These are phyloP conservation scores for Auricularia auricula-judae DNA, from an alignment of 768 basidiomycete species.

Conservation along the genomic window DNA sequence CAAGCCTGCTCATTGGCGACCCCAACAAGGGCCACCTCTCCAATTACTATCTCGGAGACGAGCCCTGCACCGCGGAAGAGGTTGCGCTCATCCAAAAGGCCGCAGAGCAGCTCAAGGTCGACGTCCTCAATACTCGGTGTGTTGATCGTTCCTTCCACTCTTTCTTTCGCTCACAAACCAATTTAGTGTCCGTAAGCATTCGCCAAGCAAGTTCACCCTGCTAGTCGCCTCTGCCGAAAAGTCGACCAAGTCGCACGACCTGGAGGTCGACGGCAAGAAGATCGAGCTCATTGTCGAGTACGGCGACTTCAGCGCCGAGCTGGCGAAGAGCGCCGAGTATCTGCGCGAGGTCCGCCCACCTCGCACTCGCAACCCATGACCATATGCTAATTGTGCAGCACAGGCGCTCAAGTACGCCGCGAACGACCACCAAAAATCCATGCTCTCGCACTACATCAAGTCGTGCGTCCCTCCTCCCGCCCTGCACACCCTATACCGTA, in stretches of 20 bases:
- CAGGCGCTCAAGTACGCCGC: constrained; percentile 29
- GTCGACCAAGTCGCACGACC: constrained; percentile 26
- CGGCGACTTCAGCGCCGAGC: constrained; percentile 57
- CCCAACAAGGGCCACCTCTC: constrained; percentile 61
- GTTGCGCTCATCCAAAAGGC: constrained; percentile 64
- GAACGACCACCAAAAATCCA: constrained; percentile 58
- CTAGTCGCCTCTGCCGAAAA: constrained; percentile 58
- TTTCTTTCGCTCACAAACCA: neutral
- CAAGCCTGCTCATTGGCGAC: constrained; percentile 68
- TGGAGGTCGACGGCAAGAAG: constrained; percentile 27
- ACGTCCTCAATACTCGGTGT: constrained; percentile 75
- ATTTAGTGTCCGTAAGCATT: constrained; percentile 59
- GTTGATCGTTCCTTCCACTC: neutral
- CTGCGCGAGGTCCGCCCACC: neutral
- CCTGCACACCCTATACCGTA: neutral
- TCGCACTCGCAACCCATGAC: too few species aligned
- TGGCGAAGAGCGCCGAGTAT: constrained; percentile 37
- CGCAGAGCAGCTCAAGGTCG: constrained; percentile 64
- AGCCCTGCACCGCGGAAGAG: constrained; percentile 57
- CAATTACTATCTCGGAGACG: constrained; percentile 75
- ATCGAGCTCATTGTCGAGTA: constrained; percentile 55
- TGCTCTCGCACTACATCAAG: constrained; percentile 70
- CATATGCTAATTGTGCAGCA: too few species aligned
- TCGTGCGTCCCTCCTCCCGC: neutral
- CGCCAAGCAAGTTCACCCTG: constrained; percentile 49